Conservation (phyloP, 2,329 filamentous ascomycete genomes). For the Biscogniauxia marginata region DNA sequence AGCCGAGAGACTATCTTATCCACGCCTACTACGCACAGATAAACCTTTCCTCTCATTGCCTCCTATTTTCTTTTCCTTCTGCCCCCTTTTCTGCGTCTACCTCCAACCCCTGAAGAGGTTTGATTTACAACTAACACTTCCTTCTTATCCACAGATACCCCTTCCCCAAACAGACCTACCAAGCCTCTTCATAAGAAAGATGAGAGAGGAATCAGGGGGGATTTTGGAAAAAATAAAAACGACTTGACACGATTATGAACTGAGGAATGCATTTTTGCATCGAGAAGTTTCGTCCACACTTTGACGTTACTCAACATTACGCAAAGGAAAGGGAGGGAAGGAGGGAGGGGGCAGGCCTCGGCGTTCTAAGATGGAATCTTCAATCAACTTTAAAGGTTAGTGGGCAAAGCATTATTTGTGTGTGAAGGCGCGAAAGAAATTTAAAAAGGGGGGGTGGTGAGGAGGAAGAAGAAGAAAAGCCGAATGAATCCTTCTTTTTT, state of each 20-base stretch:
- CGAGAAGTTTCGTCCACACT: conserved; percentile 17
- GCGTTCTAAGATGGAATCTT: background rate
- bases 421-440: background rate
- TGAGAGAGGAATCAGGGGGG: background rate
- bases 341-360: background rate
- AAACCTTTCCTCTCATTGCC: too few relatives aligned
- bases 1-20: too few relatives aligned
- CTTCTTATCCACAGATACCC: conserved; percentile 67
- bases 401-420: background rate
- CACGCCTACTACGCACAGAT: too few relatives aligned
- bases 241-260: too few relatives aligned
- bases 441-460: background rate
- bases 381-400: background rate
- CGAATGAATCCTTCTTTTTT: too few relatives aligned
- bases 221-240: background rate
- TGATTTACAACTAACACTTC: conserved; percentile 14
- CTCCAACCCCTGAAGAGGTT: background rate
- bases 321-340: conserved; percentile 27
- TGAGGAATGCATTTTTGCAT: background rate
- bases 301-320: conserved; percentile 37
- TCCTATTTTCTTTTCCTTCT: background rate
- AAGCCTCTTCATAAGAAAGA: conserved; percentile 38
- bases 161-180: conserved; percentile 77
- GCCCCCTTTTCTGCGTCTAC: background rate
- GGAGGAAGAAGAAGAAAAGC: too few relatives aligned